A percentile compares a stretch with the other conserved stretches of the same genome.
Evolutionary conservation across 2,329 filamentous ascomycete species (phyloP).

Genomic region (Fonsecaea pedrosoi): DNA sequence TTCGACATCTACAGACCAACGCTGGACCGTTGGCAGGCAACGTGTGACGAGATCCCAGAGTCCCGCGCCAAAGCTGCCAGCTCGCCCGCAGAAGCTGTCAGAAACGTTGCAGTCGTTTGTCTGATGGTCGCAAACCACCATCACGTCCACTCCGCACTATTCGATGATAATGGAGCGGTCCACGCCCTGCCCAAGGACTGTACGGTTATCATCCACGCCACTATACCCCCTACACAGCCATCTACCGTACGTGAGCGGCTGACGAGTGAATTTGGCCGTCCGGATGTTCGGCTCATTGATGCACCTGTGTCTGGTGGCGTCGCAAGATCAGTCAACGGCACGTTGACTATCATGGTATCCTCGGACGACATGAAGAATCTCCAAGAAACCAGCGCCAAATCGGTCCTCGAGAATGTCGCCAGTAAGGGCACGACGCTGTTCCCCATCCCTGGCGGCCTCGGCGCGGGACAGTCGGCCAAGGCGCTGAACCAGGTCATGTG

Average conservation of each 20-base stretch:
- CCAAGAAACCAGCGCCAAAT: slow-evolving; percentile 57
- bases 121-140: slow-evolving; percentile 78
- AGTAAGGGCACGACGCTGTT: slow-evolving; percentile 65
- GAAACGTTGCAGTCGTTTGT: slow-evolving; percentile 35
- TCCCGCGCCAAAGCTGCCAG: slow-evolving; percentile 68
- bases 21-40: slow-evolving; percentile 68
- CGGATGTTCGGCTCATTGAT: slow-evolving; percentile 72
- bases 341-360: slow-evolving; percentile 76
- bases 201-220: slow-evolving; percentile 72
- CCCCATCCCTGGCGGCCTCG: slow-evolving; percentile 65
- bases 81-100: slow-evolving; percentile 65
- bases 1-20: slow-evolving; percentile 74
- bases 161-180: slow-evolving; percentile 61
- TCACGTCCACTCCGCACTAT: slow-evolving; percentile 71
- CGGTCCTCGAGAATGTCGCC: slow-evolving; percentile 69
- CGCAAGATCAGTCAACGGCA: slow-evolving; percentile 71
- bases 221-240: slow-evolving; percentile 71
- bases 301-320: slow-evolving; percentile 76
- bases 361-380: slow-evolving; percentile 62
- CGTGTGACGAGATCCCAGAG: slow-evolving; percentile 65
- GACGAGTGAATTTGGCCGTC: slow-evolving; percentile 57
- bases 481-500: slow-evolving; percentile 69
- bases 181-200: slow-evolving; percentile 62
- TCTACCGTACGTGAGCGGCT: slow-evolving; percentile 66
- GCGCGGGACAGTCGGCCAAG: slow-evolving; percentile 68